Conservation (phyloP, 441 rosid species). For the Gossypium lobatum region DNA sequence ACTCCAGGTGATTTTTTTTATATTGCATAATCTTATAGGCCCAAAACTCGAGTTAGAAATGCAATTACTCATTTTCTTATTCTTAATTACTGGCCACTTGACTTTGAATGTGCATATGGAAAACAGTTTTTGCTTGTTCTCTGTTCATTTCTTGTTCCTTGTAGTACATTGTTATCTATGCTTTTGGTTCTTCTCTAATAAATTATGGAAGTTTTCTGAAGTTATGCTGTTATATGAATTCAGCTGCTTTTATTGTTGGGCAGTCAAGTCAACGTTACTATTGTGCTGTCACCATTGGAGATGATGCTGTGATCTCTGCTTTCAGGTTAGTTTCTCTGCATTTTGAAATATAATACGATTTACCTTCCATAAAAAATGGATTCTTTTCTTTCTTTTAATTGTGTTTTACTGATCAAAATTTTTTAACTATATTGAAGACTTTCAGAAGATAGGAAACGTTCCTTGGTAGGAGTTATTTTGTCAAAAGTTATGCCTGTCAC, state of each 20-base stretch:
- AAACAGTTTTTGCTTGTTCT: background rate
- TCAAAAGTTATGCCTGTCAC: constrained; percentile 88
- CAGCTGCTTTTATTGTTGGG: constrained; percentile 91
- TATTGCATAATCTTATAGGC: background rate
- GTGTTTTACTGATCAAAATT: constrained; percentile 15
- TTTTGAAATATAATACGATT: background rate
- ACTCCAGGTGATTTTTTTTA: constrained; percentile 52
- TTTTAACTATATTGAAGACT: constrained; percentile 43
- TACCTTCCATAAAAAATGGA: background rate
- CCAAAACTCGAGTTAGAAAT: background rate
- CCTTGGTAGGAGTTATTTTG: constrained; percentile 82
- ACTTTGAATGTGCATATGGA: background rate
- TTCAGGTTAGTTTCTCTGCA: constrained; percentile 52
- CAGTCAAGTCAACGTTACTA: constrained; percentile 96
- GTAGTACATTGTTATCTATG: constrained; percentile 1
- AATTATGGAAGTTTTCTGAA: constrained; percentile 31
- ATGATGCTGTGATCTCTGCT: constrained; percentile 91
- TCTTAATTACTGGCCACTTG: background rate
- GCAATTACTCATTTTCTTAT: background rate
- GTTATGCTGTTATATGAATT: constrained; percentile 56
- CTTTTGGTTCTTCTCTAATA: constrained; percentile 26
- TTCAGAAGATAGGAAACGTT: constrained; percentile 83
- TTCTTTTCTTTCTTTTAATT: background rate
- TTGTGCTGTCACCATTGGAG: constrained; percentile 87
- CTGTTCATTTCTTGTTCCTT: background rate